Base-by-base conservation (phyloP, 805 yeast genomes). In the Myxozyma geophila region DNA sequence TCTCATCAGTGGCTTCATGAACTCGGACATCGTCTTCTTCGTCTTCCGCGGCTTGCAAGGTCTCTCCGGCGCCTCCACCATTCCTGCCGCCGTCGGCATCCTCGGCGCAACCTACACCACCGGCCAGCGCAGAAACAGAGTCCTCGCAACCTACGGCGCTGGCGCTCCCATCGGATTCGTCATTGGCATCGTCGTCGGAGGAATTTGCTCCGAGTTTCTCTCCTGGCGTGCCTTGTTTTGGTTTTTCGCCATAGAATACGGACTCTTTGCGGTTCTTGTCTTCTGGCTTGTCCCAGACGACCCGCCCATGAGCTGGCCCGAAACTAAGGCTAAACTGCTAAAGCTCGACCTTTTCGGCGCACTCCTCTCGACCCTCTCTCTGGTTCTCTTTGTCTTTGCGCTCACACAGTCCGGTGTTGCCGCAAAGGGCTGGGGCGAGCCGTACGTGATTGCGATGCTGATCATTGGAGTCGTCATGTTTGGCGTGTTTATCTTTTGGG, bases 81-180 rank as follows among this genome's bases (percentile, higher is more conserved):
- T 81, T 0, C 83, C 85, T 7, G 79, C 83, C 5, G 78, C 81
- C 35, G 81, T 81, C 4, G 85, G 84, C 0, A 74, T 81, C 48
- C 62, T 81, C 0, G 81, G 83, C 40, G 49, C 52, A 13, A 53
- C 54, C 19, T 81, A 81, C 61, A 54, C 53, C 15, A 33, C 54
- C 28, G 62, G 67, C 12, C 33, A 41, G 51, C 59, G 68, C 23
- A 58, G 49, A 33, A 64, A 64, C 39, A 15, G 35, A 28, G 60
- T 52, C 13, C 37, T 64, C 2, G 73, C 82, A 5, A 72, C 75
- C 3, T 81, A 79, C 60, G 74, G 81, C 4, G 80, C 81, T 0
- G 84, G 85, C 1, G 82, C 83, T 1, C 85, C 85, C 1, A 70
- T 79, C 6, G 85, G 85, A 15, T 78, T 77, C 49, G 78, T 80